These are phyloP conservation scores for Botrytis sinoallii DNA, from an alignment of 2,329 filamentous ascomycete genomes.

Conservation along the genomic window DNA sequence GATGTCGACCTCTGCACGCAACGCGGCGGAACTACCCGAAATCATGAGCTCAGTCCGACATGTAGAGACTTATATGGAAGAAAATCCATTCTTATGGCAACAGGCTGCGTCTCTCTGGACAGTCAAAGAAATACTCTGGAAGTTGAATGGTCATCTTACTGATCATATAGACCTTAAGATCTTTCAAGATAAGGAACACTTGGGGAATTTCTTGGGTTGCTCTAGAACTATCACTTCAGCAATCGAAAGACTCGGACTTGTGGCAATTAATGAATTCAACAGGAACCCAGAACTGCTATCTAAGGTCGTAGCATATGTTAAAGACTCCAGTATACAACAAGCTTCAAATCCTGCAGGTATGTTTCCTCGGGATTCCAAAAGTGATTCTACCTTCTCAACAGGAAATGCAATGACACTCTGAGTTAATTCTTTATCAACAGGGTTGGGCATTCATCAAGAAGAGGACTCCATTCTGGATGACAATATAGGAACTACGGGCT, in stretches of 20 bases:
- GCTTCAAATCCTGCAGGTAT: not conserved
- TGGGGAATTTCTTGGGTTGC: not conserved
- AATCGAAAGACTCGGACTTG: not conserved
- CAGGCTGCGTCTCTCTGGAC: not conserved
- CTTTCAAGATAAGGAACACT: not conserved
- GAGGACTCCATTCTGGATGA: not conserved
- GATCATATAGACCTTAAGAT: not conserved
- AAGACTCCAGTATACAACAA: not conserved
- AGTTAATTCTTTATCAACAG: not conserved
- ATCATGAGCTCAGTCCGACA: not conserved
- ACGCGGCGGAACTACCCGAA: not conserved
- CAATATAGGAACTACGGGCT: fast-evolving
- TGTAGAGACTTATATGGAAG: not conserved
- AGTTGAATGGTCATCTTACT: not conserved
- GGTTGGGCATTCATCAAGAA: no score
- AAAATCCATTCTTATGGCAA: not conserved
- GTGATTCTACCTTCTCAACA: not conserved
- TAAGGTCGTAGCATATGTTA: not conserved
- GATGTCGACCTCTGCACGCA: not conserved
- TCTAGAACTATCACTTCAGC: not conserved
- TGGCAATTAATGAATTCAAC: not conserved
- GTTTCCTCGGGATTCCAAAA: not conserved
- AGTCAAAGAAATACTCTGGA: not conserved
- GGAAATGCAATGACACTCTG: not conserved
- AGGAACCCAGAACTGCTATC: not conserved